A percentile compares a stretch with the other conserved stretches of the same genome.
Conservation (phyloP, 768 basidiomycete genomes). For the Leccinum fibrillosum region DNA sequence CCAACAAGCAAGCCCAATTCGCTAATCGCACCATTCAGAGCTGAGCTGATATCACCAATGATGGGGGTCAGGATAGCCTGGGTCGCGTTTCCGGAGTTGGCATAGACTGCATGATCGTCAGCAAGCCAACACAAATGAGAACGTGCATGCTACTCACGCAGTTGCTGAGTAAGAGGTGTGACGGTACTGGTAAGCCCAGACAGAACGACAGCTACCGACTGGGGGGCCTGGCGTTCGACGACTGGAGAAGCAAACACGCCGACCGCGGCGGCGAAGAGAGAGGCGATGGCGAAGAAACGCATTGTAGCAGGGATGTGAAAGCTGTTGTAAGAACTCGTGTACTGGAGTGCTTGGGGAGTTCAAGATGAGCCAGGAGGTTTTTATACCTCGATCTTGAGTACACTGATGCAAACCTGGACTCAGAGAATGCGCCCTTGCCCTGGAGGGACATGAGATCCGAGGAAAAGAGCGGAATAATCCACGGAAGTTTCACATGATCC, state of each 20-base stretch:
- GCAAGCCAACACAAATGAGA: neutral
- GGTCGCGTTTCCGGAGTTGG: slow-evolving; percentile 10
- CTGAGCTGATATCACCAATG: slow-evolving; percentile 3
- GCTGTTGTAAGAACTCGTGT: slow-evolving; percentile 4
- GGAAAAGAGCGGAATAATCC: neutral
- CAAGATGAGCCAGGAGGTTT: slow-evolving; percentile 1
- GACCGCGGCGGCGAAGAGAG: slow-evolving; percentile 6
- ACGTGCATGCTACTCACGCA: slow-evolving; percentile 2
- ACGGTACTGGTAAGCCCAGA: slow-evolving; percentile 1
- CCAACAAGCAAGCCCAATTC: slow-evolving; percentile 5
- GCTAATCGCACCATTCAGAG: slow-evolving; percentile 5
- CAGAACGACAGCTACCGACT: slow-evolving; percentile 8
- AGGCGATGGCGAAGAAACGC: slow-evolving; percentile 9
- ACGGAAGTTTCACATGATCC: neutral
- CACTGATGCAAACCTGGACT: neutral
- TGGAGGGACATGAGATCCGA: slow-evolving; percentile 3
- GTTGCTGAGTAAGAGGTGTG: slow-evolving; percentile 5
- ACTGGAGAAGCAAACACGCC: slow-evolving; percentile 11
- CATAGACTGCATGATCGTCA: slow-evolving; percentile 8
- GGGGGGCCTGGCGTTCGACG: neutral
- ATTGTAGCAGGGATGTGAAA: neutral
- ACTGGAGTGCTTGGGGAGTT: slow-evolving; percentile 8
- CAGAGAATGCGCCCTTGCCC: neutral
- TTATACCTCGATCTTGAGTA: slow-evolving; percentile 7
- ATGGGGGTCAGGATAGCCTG: slow-evolving; percentile 3